Evolutionary conservation across 495 filamentous ascomycete species (phyloP).

Genomic region (Hypoxylon cercidicola): DNA sequence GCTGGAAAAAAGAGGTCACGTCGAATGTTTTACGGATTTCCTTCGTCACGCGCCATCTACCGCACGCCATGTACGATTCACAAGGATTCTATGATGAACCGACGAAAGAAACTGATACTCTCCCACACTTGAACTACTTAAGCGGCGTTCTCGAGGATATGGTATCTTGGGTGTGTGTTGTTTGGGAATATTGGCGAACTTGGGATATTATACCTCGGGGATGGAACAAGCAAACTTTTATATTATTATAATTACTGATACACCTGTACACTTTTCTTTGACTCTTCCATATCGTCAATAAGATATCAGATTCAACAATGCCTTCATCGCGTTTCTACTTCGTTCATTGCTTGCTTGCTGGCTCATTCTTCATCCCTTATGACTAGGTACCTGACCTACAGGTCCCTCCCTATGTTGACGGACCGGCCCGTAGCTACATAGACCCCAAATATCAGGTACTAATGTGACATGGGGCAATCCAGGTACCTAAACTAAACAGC

Average conservation of each 20-base stretch:
- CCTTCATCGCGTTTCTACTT: background rate
- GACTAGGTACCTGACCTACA: no score
- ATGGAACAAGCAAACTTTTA: conserved; percentile 17
- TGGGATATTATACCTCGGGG: conserved; percentile 40
- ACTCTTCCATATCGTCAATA: conserved; percentile 3
- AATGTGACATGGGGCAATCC: background rate
- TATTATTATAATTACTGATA: conserved; percentile 29
- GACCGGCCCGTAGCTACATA: background rate
- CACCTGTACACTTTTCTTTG: conserved; percentile 25
- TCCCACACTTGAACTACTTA: conserved; percentile 1
- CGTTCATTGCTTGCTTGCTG: conserved; percentile 1
- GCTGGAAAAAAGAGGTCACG: conserved; percentile 33
- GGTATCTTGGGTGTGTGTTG: conserved; percentile 19
- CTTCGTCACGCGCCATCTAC: conserved; percentile 5
- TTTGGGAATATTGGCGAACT: conserved; percentile 35
- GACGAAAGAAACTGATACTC: conserved; percentile 25
- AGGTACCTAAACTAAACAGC: background rate
- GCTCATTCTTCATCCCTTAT: background rate
- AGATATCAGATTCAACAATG: conserved; percentile 14
- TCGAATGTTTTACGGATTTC: conserved; percentile 7
- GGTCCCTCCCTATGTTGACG: background rate
- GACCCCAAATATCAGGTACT: background rate
- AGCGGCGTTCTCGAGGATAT: conserved; percentile 40
- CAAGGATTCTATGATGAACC: conserved; percentile 11
- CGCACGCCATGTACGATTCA: conserved; percentile 14